Base-by-base conservation (phyloP, 176 grass and related monocot genomes). In the Musa beccarii region DNA sequence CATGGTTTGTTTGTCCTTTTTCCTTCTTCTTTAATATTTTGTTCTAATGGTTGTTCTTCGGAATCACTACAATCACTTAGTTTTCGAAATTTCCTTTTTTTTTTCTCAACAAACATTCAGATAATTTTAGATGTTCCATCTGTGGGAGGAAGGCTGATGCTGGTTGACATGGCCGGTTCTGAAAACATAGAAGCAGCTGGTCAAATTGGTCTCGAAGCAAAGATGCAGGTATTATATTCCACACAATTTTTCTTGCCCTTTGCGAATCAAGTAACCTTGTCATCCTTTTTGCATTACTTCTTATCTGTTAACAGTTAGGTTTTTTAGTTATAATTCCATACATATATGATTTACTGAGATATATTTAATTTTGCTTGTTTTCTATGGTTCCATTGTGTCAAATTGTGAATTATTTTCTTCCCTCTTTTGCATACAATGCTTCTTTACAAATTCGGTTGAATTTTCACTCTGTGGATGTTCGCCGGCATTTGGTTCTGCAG, bases 121-220 rank as follows among this genome's bases (percentile, higher is more conserved):
- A 98, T 98, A 63, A 93, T 98, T 10, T 83, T 98, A 80, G 90
- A 93, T 73, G 90, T 98, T 52, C 94, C 94, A 3, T 98, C 86
- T 2, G 94, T 98, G 51, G 94, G 94, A 28, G 94, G 94, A 85
- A 93, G 90, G 59, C 73, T 98, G 1, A 91, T 98, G 90, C 84
- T 98, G 52, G 94, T 98, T 0, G 94, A 98, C 49, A 98, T 98
- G 94, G 94, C 94, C 50, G 94, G 94, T 19, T 98, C 94, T 23
- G 94, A 98, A 12, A 98, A 98, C 34, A 98, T 98, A 9, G 94
- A 98, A 85, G 94, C 94, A 21, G 90, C 90, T 51, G 90, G 94
- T 20, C 90, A 98, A 78, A 89, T 72, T 15, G 86, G 94, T 53
- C 87, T 93, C 77, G 94, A 98, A 82, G 94, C 94, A 54, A 98